Evolutionary conservation across 305 asterid genomes (phyloP), one percentile per base, ranked within the genome.

Genomic region (Fraxinus xanthoxyloides): DNA sequence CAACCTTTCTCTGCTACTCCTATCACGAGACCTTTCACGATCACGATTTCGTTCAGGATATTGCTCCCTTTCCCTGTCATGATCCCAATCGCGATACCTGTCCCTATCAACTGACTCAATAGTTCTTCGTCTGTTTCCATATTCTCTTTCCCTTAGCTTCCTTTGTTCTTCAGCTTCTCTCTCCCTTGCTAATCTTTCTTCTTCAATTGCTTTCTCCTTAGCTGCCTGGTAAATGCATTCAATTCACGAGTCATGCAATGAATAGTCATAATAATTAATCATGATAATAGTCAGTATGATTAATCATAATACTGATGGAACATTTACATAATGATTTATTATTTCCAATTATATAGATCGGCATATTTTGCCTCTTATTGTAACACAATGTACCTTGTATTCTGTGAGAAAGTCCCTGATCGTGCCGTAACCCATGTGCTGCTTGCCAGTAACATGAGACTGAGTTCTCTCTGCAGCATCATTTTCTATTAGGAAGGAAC

Each of bases 381-480:
- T 63, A 24, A 63, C 72, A 10, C 31, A 63, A 94, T 54, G 63
- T 54, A 54, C 98, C 98, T 93, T 92, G 85, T 90, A 85, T 86
- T 94, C 98, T 7, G 90, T 80, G 30, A 96, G 92, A 87, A 90
- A 94, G 79, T 94, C 99, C 30, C 98, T 97, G 85, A 94, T 97
- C 94, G 93, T 84, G 73, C 99, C 99, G 82, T 93, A 94, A 40
- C 98, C 98, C 81, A 96, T 85, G 77, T 96, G 99, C 88, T 96
- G 99, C 91, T 96, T 96, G 70, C 99, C 98, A 78, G 98, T 91
- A 88, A 96, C 94, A 80, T 96, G 99, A 65, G 98, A 96, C 86
- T 96, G 99, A 84, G 97, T 93, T 90, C 99, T 93, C 91, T 96
- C 99, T 8, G 90, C 95, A 65, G 97, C 99, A 93, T 96, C 99